phyloP scores from a whole-genome alignment of 352 stramenopile genomes.

The Phytophthora litchii region DNA sequence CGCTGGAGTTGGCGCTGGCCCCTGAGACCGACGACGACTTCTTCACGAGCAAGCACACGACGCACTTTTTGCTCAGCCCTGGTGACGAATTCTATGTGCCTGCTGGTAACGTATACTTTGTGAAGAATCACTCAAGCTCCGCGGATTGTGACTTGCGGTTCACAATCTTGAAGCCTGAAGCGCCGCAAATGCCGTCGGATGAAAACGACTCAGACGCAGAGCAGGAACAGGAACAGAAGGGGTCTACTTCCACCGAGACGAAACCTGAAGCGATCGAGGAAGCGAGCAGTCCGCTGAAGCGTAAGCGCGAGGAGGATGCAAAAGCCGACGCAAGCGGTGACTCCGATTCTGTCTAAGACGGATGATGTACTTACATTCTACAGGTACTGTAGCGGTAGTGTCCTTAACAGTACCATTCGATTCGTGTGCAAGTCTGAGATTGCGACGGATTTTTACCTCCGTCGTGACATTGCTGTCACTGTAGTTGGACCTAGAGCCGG shows the following conservation, averaged over 20 bases:
- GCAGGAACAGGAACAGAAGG: slow-evolving; percentile 17
- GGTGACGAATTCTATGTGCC: slow-evolving; percentile 98
- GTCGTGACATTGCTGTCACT: slow-evolving; percentile 20
- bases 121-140: slow-evolving; percentile 95
- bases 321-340: slow-evolving; percentile 20
- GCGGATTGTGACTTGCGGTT: slow-evolving; percentile 92
- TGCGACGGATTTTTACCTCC: slow-evolving; percentile 8
- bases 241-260: background rate
- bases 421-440: slow-evolving; percentile 22
- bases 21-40: slow-evolving; percentile 76
- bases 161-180: slow-evolving; percentile 92
- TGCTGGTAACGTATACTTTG: slow-evolving; percentile 95
- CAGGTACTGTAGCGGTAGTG: slow-evolving; percentile 1
- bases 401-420: slow-evolving; percentile 17
- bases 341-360: slow-evolving; percentile 32
- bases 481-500: slow-evolving; percentile 18
- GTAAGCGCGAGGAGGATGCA: slow-evolving; percentile 32
- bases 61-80: slow-evolving; percentile 92
- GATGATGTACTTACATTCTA: slow-evolving; percentile 5
- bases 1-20: slow-evolving; percentile 76
- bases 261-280: slow-evolving; percentile 18
- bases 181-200: slow-evolving; percentile 14
- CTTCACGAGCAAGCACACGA: slow-evolving; percentile 91
- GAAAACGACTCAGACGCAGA: slow-evolving; percentile 31
- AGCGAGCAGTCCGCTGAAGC: slow-evolving; percentile 26